Conservation (phyloP, 331 rosid species). For the Quercus phellos region DNA sequence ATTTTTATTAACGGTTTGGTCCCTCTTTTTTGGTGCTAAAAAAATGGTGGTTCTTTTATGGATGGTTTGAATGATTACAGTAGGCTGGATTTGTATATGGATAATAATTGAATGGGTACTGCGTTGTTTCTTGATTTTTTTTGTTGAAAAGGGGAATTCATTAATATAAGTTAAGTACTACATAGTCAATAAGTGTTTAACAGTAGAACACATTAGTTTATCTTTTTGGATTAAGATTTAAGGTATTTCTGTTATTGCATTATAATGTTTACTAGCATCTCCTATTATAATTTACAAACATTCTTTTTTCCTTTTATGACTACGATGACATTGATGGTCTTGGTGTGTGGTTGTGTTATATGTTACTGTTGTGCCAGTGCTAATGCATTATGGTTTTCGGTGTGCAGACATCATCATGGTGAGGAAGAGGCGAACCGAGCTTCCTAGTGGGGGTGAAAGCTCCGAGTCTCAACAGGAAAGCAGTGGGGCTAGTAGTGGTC, state of each 20-base stretch:
- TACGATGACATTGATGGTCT: not conserved
- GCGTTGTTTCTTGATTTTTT: too few species aligned
- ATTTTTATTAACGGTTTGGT: too few species aligned
- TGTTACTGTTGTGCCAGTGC: not conserved
- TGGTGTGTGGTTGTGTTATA: not conserved
- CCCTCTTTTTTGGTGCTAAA: too few species aligned
- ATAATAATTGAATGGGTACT: too few species aligned
- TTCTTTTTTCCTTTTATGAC: not conserved
- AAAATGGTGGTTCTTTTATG: too few species aligned
- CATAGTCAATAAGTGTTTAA: not conserved
- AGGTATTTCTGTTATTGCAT: not conserved
- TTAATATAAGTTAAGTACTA: too few species aligned
- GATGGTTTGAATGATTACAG: too few species aligned
- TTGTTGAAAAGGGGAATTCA: too few species aligned
- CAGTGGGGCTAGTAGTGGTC: constrained; percentile 31
- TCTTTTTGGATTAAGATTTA: not conserved
- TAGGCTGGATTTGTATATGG: too few species aligned
- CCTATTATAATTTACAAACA: not conserved
- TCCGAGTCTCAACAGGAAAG: constrained; percentile 46
- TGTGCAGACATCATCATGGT: constrained; percentile 56
- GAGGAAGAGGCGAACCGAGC: constrained; percentile 72
- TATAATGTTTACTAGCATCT: not conserved
- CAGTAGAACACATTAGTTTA: not conserved
- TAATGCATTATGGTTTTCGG: not conserved
- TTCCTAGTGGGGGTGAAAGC: constrained; percentile 53